Evolutionary conservation across 1,139 yeast genomes (phyloP), one percentile per base, ranked within the genome.

Genomic region (Magnusiomyces sp.): DNA sequence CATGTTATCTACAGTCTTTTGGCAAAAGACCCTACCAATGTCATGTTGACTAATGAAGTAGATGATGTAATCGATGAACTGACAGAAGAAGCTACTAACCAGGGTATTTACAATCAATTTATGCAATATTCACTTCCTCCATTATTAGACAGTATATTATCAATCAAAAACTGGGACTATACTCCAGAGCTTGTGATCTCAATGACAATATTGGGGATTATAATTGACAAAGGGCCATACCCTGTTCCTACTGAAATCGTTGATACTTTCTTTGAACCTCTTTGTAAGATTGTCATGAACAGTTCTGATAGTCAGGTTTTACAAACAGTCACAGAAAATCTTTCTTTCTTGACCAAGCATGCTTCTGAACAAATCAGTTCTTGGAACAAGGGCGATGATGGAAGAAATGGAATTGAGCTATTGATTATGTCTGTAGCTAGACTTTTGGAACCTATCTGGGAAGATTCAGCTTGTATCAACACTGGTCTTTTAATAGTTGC

Each of bases 401-500:
- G 71, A 5, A 68, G 71, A 47, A 57, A 75, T 2, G 88, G 88
- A 1, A 62, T 80, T 50, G 76, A 77, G 43, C 68, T 75, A 1
- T 71, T 52, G 10, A 52, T 52, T 29, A 23, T 50, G 23, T 49
- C 50, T 6, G 51, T 52, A 2, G 55, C 53, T 4, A 44, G 55
- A 58, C 77, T 88, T 47, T 73, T 90, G 36, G 79, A 87, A 1
- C 87, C 95, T 0, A 71, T 75, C 7, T 71, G 86, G 54, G 76
- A 85, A 11, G 97, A 88, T 59, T 76, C 83, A 51, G 95, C 95
- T 0, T 90, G 94, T 1, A 74, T 81, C 63, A 80, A 87, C 1
- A 73, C 82, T 6, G 77, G 70, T 2, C 53, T 58, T 37, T 57
- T 66, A 9, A 63, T 66, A 27, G 57, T 57, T 2, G 61, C 86